Conservation (phyloP, 176 grass and related monocot genomes). For the Triticum dicoccoides region DNA sequence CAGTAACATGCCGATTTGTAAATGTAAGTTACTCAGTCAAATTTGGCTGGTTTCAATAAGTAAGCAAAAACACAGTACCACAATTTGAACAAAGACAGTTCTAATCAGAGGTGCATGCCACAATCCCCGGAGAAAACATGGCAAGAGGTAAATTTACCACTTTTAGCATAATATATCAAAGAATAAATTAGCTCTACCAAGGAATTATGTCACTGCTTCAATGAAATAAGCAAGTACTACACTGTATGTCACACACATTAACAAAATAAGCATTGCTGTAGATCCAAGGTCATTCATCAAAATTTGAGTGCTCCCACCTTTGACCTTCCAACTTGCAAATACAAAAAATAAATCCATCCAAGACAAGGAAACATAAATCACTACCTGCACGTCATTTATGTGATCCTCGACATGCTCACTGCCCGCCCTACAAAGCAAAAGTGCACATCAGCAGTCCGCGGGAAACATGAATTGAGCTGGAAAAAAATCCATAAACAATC, state of each 20-base stretch:
- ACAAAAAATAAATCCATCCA: neutral
- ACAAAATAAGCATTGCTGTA: neutral
- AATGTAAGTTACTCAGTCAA: neutral
- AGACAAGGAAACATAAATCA: neutral
- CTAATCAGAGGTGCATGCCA: constrained; percentile 2
- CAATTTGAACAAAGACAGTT: neutral
- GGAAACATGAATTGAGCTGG: neutral
- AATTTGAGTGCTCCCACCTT: neutral
- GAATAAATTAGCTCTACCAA: neutral
- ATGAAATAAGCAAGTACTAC: neutral
- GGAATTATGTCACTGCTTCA: neutral
- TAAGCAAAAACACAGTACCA: neutral
- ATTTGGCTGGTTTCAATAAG: neutral
- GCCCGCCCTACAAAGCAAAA: constrained; percentile 50
- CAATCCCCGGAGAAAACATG: neutral
- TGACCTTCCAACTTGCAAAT: neutral
- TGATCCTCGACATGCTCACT: constrained; percentile 65
- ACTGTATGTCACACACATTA: neutral
- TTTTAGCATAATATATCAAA: neutral
- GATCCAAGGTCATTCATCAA: neutral
- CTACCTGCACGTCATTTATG: constrained; percentile 59
- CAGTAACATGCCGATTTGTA: constrained; percentile 16
- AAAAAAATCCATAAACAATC: constrained; percentile 33
- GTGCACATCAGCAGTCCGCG: neutral
- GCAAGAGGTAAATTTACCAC: neutral